phyloP scores from a whole-genome alignment of 257 asterid species.

The Linderniella brevidens region DNA sequence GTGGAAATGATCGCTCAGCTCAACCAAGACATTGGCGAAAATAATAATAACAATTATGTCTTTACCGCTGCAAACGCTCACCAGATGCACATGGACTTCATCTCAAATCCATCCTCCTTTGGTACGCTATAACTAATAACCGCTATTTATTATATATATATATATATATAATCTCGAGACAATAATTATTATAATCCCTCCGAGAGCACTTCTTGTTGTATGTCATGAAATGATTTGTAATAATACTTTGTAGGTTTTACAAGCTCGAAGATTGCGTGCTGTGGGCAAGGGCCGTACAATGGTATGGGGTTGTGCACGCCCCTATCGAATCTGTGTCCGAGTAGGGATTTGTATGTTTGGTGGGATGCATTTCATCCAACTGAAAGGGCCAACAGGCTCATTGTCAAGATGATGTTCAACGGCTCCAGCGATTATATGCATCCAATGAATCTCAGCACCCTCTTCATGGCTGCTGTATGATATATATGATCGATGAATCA shows the following conservation, averaged over 20 bases:
- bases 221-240: too few species aligned
- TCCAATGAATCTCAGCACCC: slow-evolving; percentile 46
- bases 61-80: slow-evolving; percentile 40
- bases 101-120: slow-evolving; percentile 29
- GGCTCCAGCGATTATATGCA: slow-evolving; percentile 30
- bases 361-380: slow-evolving; percentile 53
- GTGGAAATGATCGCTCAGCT: slow-evolving; percentile 27
- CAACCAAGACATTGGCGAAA: slow-evolving; percentile 33
- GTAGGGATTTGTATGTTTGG: slow-evolving; percentile 31
- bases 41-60: too few species aligned
- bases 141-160: neutral
- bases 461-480: too few species aligned
- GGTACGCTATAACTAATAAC: slow-evolving; percentile 10
- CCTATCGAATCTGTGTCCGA: slow-evolving; percentile 28
- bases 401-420: slow-evolving; percentile 20
- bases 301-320: slow-evolving; percentile 34
- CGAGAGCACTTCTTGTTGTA: too few species aligned
- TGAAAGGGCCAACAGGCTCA: slow-evolving; percentile 26
- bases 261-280: slow-evolving; percentile 27
- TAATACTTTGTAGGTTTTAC: slow-evolving; percentile 7
- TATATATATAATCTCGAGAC: neutral
- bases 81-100: slow-evolving; percentile 39
- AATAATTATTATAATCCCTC: neutral
- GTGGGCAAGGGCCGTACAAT: slow-evolving; percentile 15
- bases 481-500: too few species aligned